These are phyloP conservation scores for Kondoa malvinella DNA, from an alignment of 768 basidiomycete genomes.

Conservation along the genomic window DNA sequence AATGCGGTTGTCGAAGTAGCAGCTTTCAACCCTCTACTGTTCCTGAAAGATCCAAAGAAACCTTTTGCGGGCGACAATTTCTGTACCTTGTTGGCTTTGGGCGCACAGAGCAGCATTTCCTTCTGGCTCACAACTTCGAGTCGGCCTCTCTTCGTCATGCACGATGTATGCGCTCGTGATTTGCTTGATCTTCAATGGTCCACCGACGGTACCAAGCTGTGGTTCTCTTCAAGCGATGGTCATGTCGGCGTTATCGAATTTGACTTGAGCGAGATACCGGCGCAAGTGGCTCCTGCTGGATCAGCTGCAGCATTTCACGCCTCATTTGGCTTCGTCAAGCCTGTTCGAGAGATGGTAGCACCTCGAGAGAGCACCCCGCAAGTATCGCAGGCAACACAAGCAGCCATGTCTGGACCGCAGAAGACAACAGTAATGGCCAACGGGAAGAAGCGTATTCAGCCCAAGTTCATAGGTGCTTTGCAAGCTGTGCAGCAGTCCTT, in stretches of 20 bases:
- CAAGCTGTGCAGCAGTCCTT: not conserved
- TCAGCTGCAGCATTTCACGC: slow-evolving; percentile 7
- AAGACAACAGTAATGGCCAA: slow-evolving; percentile 28
- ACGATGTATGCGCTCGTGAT: slow-evolving; percentile 83
- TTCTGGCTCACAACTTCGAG: slow-evolving; percentile 92
- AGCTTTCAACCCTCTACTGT: slow-evolving; percentile 85
- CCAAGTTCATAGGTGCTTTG: slow-evolving; percentile 26
- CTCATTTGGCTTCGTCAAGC: slow-evolving; percentile 7
- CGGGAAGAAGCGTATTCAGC: slow-evolving; percentile 50
- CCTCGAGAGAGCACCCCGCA: not conserved
- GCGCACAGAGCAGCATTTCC: slow-evolving; percentile 80
- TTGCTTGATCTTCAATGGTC: slow-evolving; percentile 97
- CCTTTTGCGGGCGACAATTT: slow-evolving; percentile 43
- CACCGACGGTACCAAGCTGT: slow-evolving; percentile 74
- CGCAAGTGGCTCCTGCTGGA: slow-evolving; percentile 10
- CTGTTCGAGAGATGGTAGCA: not conserved
- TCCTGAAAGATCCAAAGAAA: slow-evolving; percentile 53
- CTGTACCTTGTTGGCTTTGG: slow-evolving; percentile 79
- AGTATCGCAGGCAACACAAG: not conserved
- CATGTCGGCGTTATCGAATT: slow-evolving; percentile 45
- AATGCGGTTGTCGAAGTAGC: slow-evolving; percentile 94
- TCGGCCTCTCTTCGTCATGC: slow-evolving; percentile 75
- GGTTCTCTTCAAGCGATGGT: slow-evolving; percentile 89
- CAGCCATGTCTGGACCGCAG: slow-evolving; percentile 20
- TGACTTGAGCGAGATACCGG: slow-evolving; percentile 13